A percentile compares a stretch with the other conserved stretches of the same genome.
Evolutionary conservation across 2,329 filamentous ascomycete genomes (phyloP).

Genomic region (Thermothelomyces thermophilus): DNA sequence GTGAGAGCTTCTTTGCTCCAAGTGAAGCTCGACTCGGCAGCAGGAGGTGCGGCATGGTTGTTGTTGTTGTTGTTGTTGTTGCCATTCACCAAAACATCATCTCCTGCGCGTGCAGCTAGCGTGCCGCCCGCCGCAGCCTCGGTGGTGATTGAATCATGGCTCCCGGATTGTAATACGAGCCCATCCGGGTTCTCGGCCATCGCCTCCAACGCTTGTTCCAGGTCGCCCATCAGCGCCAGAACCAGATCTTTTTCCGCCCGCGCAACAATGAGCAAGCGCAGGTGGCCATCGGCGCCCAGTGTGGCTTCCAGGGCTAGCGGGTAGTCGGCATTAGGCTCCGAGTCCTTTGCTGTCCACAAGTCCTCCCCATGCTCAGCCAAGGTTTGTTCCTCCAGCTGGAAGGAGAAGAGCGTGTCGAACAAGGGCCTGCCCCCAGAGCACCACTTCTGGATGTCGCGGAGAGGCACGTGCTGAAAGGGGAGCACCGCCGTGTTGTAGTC

Average conservation of each 20-base stretch:
- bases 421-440: conserved; percentile 52
- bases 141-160: background rate
- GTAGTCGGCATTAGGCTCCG: conserved; percentile 54
- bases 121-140: too few species aligned
- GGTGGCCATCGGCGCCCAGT: conserved; percentile 38
- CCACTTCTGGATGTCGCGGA: conserved; percentile 79
- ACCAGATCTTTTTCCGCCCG: conserved; percentile 36
- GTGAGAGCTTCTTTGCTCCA: conserved; percentile 51
- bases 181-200: conserved; percentile 22
- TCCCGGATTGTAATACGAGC: background rate
- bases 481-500: conserved; percentile 61
- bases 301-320: conserved; percentile 71
- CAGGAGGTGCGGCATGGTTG: background rate
- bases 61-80: too few species aligned
- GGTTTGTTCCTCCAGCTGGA: conserved; percentile 49
- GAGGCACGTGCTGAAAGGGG: conserved; percentile 69
- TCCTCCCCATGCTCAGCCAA: conserved; percentile 23
- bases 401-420: conserved; percentile 80
- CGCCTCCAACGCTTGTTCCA: conserved; percentile 30
- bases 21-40: conserved; percentile 34
- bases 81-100: background rate
- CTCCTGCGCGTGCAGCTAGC: background rate
- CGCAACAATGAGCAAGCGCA: conserved; percentile 55
- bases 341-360: conserved; percentile 51
- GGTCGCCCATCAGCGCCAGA: conserved; percentile 33